These are phyloP conservation scores for Austroboletus novae-zelandiae DNA, from an alignment of 1,284 basidiomycete species.

Conservation along the genomic window DNA sequence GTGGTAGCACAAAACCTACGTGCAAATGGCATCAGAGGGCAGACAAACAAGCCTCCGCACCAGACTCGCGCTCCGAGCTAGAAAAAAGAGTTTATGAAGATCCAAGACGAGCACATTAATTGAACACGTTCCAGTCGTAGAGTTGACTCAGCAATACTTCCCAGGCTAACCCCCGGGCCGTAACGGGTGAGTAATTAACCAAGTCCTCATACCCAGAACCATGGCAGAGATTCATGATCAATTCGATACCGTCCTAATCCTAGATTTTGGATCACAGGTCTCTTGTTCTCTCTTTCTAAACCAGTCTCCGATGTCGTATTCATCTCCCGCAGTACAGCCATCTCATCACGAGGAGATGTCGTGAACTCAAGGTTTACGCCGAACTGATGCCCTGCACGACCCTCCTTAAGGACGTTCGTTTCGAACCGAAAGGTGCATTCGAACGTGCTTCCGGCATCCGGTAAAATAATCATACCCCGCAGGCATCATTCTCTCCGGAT, in stretches of 20 bases:
- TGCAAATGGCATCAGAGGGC: constrained; percentile 23
- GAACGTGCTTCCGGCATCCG: not conserved
- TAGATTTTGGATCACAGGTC: constrained; percentile 98
- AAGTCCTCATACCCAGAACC: no score
- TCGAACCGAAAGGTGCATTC: constrained; percentile 87
- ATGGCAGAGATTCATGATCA: constrained; percentile 91
- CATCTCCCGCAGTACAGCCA: constrained; percentile 79
- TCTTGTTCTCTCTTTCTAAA: constrained; percentile 1
- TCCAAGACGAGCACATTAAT: no score
- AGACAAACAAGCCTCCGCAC: constrained; percentile 14
- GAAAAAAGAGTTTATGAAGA: constrained; percentile 2
- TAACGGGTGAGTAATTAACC: no score
- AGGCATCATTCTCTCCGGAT: constrained; percentile 98
- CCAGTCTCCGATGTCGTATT: constrained; percentile 4
- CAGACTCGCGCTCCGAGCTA: constrained; percentile 1
- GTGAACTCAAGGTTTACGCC: constrained; percentile 97
- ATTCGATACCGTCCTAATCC: constrained; percentile 95
- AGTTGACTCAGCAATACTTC: not conserved
- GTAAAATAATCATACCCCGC: not conserved
- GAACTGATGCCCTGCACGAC: constrained; percentile 98
- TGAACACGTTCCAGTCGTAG: no score
- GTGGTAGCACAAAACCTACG: constrained; percentile 15
- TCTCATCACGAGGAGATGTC: constrained; percentile 96
- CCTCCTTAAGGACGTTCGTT: constrained; percentile 85
- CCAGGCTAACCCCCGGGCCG: not conserved